Conservation (phyloP, 306 rosid genomes). For the Mimosa pudica region DNA sequence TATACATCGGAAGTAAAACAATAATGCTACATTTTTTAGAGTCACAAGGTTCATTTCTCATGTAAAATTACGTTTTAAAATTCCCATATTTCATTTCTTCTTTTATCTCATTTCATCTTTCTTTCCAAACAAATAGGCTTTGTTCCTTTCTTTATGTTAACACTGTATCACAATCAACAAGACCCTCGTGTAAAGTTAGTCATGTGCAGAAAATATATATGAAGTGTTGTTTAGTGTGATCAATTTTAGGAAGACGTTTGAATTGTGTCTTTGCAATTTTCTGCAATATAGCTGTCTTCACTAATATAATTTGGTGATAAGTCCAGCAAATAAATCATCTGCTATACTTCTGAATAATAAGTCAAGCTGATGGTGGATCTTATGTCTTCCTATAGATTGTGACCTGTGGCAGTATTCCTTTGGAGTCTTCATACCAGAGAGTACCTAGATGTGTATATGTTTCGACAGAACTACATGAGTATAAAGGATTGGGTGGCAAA, state of each 20-base stretch:
- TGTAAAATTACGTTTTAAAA: background rate
- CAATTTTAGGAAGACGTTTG: background rate
- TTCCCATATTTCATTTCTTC: background rate
- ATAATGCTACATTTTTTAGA: background rate
- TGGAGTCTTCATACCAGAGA: constrained; percentile 94
- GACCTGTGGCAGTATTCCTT: constrained; percentile 96
- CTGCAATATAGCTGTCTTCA: background rate
- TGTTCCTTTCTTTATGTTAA: background rate
- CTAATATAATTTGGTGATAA: constrained; percentile 6
- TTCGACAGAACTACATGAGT: constrained; percentile 80
- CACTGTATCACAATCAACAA: background rate
- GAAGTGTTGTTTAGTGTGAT: background rate
- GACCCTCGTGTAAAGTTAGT: constrained; percentile 2
- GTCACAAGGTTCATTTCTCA: background rate
- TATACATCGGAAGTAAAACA: too few species aligned
- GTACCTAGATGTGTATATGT: constrained; percentile 83
- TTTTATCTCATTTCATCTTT: background rate
- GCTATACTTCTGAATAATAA: background rate
- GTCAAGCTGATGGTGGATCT: constrained; percentile 9
- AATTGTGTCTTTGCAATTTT: constrained; percentile 19
- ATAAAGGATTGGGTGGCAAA: constrained; percentile 81
- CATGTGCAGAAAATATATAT: background rate
- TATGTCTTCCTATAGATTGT: constrained; percentile 70
- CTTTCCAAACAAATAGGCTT: background rate
- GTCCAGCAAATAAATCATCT: background rate